Conservation (phyloP, 176 grass and related monocot genomes). For the Elymus sibiricus region DNA sequence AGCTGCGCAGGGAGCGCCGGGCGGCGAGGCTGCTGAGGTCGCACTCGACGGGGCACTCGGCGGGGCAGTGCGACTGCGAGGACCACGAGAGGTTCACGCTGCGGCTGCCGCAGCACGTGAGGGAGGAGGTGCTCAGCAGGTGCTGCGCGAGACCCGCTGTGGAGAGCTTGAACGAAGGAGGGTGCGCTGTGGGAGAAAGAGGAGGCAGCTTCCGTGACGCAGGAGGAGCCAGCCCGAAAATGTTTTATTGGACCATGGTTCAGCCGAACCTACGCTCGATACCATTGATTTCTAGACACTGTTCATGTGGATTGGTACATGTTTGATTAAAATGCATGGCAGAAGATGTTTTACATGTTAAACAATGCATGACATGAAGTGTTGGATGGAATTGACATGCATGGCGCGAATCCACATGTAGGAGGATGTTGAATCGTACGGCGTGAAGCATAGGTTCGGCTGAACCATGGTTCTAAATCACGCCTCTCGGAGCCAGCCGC, state of each 20-base stretch:
- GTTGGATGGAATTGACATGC: too few species aligned
- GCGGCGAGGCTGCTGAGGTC: constrained; percentile 51
- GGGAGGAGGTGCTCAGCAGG: constrained; percentile 50
- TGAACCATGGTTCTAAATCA: too few species aligned
- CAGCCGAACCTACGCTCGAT: too few species aligned
- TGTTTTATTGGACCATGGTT: too few species aligned
- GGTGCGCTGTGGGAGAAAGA: background rate
- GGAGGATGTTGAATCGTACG: too few species aligned
- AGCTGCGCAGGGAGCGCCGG: constrained; percentile 40
- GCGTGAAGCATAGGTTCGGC: too few species aligned
- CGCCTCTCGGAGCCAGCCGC: background rate
- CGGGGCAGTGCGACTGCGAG: constrained; percentile 14
- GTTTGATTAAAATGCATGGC: too few species aligned
- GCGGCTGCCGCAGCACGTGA: constrained; percentile 58
- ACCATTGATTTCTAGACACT: too few species aligned
- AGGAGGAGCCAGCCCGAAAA: background rate
- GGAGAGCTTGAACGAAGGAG: constrained; percentile 38
- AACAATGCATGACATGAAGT: too few species aligned
- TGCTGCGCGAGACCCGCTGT: constrained; percentile 23
- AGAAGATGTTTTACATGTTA: too few species aligned
- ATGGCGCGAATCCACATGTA: too few species aligned
- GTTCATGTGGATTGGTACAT: too few species aligned
- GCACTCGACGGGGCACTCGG: constrained; percentile 44
- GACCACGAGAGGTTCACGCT: constrained; percentile 70
- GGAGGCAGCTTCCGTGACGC: constrained; percentile 41